Conservation (phyloP, 192 early-diverging fungal species). For the Coemansia guatemalensis region DNA sequence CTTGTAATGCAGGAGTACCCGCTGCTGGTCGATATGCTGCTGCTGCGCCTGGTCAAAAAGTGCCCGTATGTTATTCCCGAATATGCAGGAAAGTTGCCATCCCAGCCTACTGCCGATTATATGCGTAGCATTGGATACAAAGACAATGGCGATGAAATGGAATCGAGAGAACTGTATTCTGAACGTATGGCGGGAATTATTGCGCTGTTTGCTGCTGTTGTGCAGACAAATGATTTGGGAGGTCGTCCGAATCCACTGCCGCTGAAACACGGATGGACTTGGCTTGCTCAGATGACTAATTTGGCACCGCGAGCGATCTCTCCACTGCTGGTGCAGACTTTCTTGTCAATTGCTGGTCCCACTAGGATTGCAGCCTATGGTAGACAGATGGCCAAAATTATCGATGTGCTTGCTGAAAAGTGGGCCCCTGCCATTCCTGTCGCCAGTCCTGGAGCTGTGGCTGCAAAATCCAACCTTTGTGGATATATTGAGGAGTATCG, state of each 20-base stretch:
- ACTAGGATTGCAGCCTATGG: conserved; percentile 36
- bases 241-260: conserved; percentile 20
- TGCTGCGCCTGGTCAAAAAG: conserved; percentile 48
- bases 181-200: conserved; percentile 51
- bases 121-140: conserved; percentile 36
- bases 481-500: conserved; percentile 75
- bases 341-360: conserved; percentile 42
- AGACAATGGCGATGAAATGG: conserved; percentile 36
- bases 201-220: conserved; percentile 40
- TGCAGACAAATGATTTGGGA: conserved; percentile 26
- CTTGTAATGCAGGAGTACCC: conserved; percentile 30
- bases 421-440: conserved; percentile 68
- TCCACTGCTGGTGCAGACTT: conserved; percentile 39
- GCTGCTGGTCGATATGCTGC: conserved; percentile 30
- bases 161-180: conserved; percentile 31
- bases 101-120: conserved; percentile 26
- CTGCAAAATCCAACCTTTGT: conserved; percentile 64
- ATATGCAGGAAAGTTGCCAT: conserved; percentile 14
- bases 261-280: conserved; percentile 34
- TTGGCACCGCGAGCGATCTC: conserved; percentile 35
- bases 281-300: conserved; percentile 48
- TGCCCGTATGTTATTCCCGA: conserved; percentile 46
- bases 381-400: conserved; percentile 29
- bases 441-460: conserved; percentile 60
- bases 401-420: conserved; percentile 60